These are phyloP conservation scores for Beta vulgaris DNA, from an alignment of 148 eudicot genomes.

Conservation along the genomic window DNA sequence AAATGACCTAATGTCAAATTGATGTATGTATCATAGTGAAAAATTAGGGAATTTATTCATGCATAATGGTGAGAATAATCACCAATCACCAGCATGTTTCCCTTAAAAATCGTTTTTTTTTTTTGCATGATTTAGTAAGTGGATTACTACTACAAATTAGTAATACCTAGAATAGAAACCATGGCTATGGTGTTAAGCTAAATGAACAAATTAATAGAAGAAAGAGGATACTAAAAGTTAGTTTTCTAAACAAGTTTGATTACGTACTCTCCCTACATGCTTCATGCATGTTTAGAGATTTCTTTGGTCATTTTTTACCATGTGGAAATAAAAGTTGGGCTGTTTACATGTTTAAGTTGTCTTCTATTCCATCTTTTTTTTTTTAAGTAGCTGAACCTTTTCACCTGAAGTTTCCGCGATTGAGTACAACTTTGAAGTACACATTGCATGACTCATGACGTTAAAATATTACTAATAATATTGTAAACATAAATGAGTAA, in stretches of 20 bases:
- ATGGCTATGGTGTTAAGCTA: conserved; percentile 2
- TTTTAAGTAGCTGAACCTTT: not conserved
- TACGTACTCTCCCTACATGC: too few relatives aligned
- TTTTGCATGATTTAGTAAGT: not conserved
- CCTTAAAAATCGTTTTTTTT: too few relatives aligned
- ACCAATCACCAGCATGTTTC: not conserved
- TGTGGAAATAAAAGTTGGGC: conserved; percentile 5
- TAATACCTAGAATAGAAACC: conserved; percentile 39
- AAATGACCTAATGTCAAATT: conserved; percentile 32
- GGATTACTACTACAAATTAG: conserved; percentile 1
- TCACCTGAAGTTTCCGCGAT: conserved; percentile 15
- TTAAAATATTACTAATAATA: not conserved
- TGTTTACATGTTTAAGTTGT: conserved; percentile 14
- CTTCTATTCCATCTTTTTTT: not conserved
- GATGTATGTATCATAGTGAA: conserved; percentile 2
- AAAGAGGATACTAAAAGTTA: not conserved
- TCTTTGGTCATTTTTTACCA: too few relatives aligned
- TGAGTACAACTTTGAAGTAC: conserved; percentile 2
- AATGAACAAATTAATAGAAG: not conserved
- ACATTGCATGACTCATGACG: conserved; percentile 1
- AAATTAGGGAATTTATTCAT: not conserved
- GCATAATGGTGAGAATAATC: not conserved
- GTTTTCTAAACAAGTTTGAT: conserved; percentile 13
- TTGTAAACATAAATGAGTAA: not conserved
- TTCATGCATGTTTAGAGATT: too few relatives aligned